Evolutionary conservation across 2,329 filamentous ascomycete genomes (phyloP).

Genomic region (Ophiostoma perfectum): DNA sequence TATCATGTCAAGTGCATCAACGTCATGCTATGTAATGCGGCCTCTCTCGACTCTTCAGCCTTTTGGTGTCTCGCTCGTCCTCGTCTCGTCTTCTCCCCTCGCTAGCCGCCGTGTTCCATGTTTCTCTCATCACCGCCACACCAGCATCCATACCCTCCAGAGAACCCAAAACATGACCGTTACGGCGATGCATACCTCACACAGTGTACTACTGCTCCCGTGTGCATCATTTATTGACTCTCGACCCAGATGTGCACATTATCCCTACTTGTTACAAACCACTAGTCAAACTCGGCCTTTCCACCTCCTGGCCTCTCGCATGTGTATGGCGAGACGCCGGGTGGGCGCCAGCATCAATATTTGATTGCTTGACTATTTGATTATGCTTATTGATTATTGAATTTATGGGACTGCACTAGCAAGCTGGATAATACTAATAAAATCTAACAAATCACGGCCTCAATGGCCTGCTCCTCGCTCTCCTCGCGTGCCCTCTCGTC

Average conservation of each 20-base stretch:
- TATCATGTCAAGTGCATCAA: not conserved
- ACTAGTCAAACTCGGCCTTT: not conserved
- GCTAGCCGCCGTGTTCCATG: not conserved
- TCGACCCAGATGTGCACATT: not conserved
- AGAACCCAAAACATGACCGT: not conserved
- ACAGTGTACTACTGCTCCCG: not conserved
- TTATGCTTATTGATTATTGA: no score
- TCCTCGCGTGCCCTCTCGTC: not conserved
- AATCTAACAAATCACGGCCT: not conserved
- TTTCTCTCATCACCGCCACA: not conserved
- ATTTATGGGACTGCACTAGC: no score
- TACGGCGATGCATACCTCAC: not conserved
- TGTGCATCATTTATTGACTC: no score
- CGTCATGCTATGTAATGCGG: not conserved
- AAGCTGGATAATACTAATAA: not conserved
- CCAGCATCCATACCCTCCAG: not conserved
- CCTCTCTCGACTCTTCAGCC: no score
- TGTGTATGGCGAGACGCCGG: constrained; percentile 10
- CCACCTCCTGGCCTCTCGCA: not conserved
- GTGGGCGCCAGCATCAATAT: not conserved
- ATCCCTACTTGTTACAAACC: not conserved
- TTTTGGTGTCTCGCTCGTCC: not conserved
- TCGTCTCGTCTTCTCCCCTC: not conserved
- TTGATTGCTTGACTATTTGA: no score
- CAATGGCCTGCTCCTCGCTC: not conserved